Evolutionary conservation across 2,329 filamentous ascomycete genomes (phyloP).

Genomic region (Colletotrichum brevisporum): DNA sequence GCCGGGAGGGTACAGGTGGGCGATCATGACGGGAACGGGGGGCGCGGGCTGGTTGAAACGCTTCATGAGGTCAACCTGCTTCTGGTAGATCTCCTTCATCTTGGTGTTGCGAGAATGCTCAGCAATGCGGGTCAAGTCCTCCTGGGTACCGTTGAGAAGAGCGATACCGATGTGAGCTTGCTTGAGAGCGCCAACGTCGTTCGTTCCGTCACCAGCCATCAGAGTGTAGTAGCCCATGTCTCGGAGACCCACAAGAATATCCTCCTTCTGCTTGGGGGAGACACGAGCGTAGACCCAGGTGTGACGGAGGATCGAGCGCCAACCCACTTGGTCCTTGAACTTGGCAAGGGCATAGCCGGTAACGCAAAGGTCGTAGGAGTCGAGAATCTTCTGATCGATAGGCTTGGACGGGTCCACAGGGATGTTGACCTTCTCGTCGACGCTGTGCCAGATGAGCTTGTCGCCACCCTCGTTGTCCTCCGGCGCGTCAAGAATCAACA

Average conservation of each 20-base stretch:
- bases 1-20: constrained; percentile 93
- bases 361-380: constrained; percentile 91
- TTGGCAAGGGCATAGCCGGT: constrained; percentile 94
- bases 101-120: constrained; percentile 95
- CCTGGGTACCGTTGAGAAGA: constrained; percentile 91
- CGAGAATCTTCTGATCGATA: constrained; percentile 84
- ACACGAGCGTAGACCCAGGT: constrained; percentile 99
- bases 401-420: constrained; percentile 86
- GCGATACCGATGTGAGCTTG: constrained; percentile 98
- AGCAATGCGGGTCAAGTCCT: constrained; percentile 91
- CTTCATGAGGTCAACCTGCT: constrained; percentile 91
- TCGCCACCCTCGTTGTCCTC: constrained; percentile 88
- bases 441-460: constrained; percentile 92
- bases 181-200: constrained; percentile 97
- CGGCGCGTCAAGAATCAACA: constrained; percentile 93
- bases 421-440: constrained; percentile 90
- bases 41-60: constrained; percentile 94
- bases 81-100: constrained; percentile 99
- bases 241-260: constrained; percentile 96
- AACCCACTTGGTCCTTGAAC: constrained; percentile 84
- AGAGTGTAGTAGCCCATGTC: constrained; percentile 97
- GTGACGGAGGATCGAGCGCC: constrained; percentile 84
- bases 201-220: constrained; percentile 98
- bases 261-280: constrained; percentile 98
- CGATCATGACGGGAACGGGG: constrained; percentile 93